These are phyloP conservation scores for Cladosporium sp. DNA, from an alignment of 2,329 filamentous ascomycete species.

Conservation along the genomic window DNA sequence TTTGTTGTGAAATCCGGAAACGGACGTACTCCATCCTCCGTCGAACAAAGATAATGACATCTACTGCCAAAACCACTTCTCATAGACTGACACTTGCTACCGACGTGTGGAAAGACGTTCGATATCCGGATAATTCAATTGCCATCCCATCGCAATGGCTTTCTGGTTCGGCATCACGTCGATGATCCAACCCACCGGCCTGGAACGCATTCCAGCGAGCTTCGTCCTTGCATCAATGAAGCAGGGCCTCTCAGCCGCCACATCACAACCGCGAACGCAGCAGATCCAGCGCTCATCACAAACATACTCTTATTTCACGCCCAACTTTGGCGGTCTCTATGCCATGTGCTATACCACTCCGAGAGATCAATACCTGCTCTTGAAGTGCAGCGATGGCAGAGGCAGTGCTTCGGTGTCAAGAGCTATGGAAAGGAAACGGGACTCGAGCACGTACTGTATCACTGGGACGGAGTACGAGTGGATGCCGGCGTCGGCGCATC, in stretches of 20 bases:
- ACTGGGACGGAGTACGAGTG: background rate
- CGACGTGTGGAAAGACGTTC: too few relatives aligned
- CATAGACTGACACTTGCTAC: background rate
- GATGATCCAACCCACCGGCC: constrained; percentile 1
- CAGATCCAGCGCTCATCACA: background rate
- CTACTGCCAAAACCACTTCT: background rate
- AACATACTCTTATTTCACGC: background rate
- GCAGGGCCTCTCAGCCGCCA: background rate
- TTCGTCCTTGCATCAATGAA: background rate
- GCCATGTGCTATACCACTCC: too few relatives aligned
- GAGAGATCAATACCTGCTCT: background rate
- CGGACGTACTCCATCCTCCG: background rate
- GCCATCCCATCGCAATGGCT: background rate
- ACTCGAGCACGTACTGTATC: constrained; percentile 1
- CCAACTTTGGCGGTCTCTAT: background rate
- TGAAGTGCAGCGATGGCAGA: background rate
- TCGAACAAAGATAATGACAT: background rate
- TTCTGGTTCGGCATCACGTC: constrained; percentile 19
- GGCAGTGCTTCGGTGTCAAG: background rate
- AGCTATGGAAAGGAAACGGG: background rate
- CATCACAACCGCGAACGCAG: background rate
- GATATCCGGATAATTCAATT: too few relatives aligned
- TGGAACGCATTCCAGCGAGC: constrained; percentile 15
- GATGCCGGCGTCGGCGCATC: background rate
- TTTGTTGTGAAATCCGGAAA: background rate